These are phyloP conservation scores for Neofusicoccum kwambonambiense DNA, from an alignment of 2,329 filamentous ascomycete genomes.

Conservation along the genomic window DNA sequence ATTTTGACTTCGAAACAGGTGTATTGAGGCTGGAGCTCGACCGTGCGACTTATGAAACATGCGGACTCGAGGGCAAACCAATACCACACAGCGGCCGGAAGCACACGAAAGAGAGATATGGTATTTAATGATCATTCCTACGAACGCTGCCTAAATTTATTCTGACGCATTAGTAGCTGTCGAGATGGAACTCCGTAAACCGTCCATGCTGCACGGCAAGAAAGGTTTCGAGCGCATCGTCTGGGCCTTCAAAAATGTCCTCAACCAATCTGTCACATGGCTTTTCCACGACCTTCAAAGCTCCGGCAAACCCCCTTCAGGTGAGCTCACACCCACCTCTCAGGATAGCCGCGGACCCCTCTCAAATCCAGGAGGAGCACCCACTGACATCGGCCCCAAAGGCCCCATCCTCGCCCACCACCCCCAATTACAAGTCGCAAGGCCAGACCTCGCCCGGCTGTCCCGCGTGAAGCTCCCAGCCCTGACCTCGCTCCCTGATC, in stretches of 20 bases:
- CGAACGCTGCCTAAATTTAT: too few species aligned
- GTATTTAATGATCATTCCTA: constrained; percentile 47
- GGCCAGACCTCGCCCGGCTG: constrained; percentile 32
- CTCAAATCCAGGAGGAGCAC: constrained; percentile 18
- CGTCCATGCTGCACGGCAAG: constrained; percentile 79
- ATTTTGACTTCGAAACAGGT: constrained; percentile 46
- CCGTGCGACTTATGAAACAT: constrained; percentile 77
- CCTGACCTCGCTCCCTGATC: constrained; percentile 31
- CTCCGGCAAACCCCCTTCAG: constrained; percentile 33
- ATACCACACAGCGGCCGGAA: constrained; percentile 58
- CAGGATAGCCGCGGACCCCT: too few species aligned
- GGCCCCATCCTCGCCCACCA: constrained; percentile 4
- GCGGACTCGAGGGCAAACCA: constrained; percentile 74
- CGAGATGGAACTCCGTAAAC: constrained; percentile 69
- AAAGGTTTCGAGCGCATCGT: constrained; percentile 76
- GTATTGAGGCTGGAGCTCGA: constrained; percentile 73
- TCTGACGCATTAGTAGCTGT: constrained; percentile 56
- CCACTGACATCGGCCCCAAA: constrained; percentile 21
- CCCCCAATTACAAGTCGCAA: constrained; percentile 18
- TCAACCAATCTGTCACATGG: constrained; percentile 70
- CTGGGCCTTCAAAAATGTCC: constrained; percentile 76
- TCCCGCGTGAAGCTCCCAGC: constrained; percentile 26
- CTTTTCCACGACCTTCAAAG: constrained; percentile 65
- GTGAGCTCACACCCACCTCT: constrained; percentile 31
- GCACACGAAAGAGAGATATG: constrained; percentile 69